phyloP scores from a whole-genome alignment of 768 basidiomycete species.

The Leucocoprinus birnbaumii region DNA sequence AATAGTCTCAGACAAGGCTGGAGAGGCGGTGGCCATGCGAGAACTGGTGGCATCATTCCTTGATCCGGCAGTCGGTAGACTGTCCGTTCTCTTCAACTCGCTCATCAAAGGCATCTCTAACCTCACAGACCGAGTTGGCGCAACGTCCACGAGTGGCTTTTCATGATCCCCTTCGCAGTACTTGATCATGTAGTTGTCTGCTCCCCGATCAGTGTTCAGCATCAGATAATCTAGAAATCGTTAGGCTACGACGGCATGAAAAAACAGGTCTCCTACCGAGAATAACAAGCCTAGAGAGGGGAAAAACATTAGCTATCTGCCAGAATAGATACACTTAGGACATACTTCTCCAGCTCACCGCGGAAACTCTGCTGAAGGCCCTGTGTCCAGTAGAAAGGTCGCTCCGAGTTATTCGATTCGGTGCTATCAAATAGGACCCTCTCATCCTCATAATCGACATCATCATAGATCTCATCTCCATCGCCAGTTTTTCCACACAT shows the following conservation, averaged over 20 bases:
- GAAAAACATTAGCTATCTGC: neutral
- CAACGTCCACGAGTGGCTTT: slow-evolving; percentile 74
- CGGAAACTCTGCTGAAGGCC: slow-evolving; percentile 78
- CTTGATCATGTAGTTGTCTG: slow-evolving; percentile 93
- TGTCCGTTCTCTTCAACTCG: slow-evolving; percentile 53
- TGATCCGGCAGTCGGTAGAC: slow-evolving; percentile 27
- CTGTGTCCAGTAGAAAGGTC: slow-evolving; percentile 82
- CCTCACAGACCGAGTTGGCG: slow-evolving; percentile 65
- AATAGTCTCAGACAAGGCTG: slow-evolving; percentile 31
- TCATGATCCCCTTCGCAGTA: slow-evolving; percentile 82
- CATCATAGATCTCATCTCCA: slow-evolving; percentile 66
- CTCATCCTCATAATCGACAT: slow-evolving; percentile 74
- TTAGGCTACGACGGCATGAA: slow-evolving; percentile 1
- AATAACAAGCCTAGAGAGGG: slow-evolving; percentile 64
- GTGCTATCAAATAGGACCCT: slow-evolving; percentile 64
- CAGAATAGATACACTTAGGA: slow-evolving; percentile 1
- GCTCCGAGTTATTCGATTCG: slow-evolving; percentile 49
- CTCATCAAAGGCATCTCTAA: slow-evolving; percentile 74
- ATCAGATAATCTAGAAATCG: slow-evolving; percentile 72
- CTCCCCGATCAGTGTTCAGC: slow-evolving; percentile 87
- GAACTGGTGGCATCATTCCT: slow-evolving; percentile 35
- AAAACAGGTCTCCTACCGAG: slow-evolving; percentile 45
- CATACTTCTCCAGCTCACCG: slow-evolving; percentile 86
- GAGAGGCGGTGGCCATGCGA: slow-evolving; percentile 19
- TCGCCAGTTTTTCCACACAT: slow-evolving; percentile 86